Evolutionary conservation across 805 yeast genomes (phyloP).

Genomic region (Kodamaea jinghongensis): DNA sequence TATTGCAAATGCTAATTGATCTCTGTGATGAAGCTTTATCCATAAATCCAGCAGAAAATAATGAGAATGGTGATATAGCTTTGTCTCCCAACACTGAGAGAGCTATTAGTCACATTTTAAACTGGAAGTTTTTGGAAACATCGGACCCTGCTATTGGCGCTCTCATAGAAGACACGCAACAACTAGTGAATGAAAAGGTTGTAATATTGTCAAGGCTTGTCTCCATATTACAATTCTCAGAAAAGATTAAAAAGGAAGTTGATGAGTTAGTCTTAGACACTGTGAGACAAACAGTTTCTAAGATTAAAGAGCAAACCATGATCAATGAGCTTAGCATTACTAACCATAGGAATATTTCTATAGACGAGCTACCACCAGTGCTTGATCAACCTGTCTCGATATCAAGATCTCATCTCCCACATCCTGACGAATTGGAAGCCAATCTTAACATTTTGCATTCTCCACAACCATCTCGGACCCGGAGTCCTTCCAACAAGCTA

Average conservation of each 20-base stretch:
- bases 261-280: constrained; percentile 63
- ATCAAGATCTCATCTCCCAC: no score
- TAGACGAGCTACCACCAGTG: constrained; percentile 2
- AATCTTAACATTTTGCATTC: constrained; percentile 19
- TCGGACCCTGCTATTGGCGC: constrained; percentile 63
- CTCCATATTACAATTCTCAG: constrained; percentile 70
- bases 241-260: constrained; percentile 74
- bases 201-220: constrained; percentile 69
- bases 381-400: neutral
- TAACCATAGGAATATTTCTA: constrained; percentile 5
- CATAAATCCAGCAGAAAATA: constrained; percentile 56
- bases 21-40: constrained; percentile 72
- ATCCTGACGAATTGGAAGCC: no score
- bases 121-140: constrained; percentile 46
- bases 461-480: constrained; percentile 35
- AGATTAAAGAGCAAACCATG: constrained; percentile 42
- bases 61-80: constrained; percentile 30
- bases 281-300: constrained; percentile 60
- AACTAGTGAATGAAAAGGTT: constrained; percentile 58
- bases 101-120: constrained; percentile 48
- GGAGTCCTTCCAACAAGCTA: constrained; percentile 23
- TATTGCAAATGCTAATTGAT: constrained; percentile 54
- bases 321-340: constrained; percentile 11
- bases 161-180: constrained; percentile 66
- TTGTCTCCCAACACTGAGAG: constrained; percentile 61